Conservation (phyloP, 2,329 filamentous ascomycete genomes). For the Fonsecaea nubica region DNA sequence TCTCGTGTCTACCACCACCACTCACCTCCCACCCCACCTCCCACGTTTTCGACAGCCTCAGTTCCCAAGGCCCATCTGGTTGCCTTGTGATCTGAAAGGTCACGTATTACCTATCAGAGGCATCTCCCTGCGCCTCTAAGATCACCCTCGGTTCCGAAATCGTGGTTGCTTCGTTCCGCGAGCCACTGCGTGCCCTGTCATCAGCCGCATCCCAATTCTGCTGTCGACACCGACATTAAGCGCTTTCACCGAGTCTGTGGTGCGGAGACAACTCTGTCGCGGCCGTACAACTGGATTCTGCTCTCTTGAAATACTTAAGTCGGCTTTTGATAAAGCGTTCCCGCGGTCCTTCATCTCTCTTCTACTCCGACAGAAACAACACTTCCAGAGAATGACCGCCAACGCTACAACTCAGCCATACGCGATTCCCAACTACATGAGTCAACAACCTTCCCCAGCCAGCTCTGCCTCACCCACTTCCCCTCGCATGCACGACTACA, state of each 20-base stretch:
- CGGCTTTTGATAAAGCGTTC: not conserved
- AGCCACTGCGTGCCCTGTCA: not conserved
- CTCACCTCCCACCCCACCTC: conserved; percentile 22
- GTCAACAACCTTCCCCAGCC: conserved; percentile 50
- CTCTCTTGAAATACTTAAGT: not conserved
- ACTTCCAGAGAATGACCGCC: conserved; percentile 29
- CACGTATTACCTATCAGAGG: conserved; percentile 14
- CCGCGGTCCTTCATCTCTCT: not conserved
- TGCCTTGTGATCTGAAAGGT: conserved; percentile 18
- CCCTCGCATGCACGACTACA: conserved; percentile 52
- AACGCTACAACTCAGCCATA: conserved; percentile 39
- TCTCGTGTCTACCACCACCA: conserved; percentile 1
- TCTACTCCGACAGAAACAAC: not conserved
- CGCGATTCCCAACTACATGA: conserved; percentile 41
- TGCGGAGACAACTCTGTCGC: conserved; percentile 1
- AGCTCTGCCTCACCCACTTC: conserved; percentile 60
- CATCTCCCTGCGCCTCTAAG: conserved; percentile 18
- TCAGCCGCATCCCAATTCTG: conserved; percentile 3
- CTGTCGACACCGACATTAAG: conserved; percentile 16
- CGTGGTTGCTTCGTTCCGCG: conserved; percentile 2
- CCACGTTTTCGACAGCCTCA: conserved; percentile 22
- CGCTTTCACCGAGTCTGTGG: conserved; percentile 8
- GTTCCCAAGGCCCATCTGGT: conserved; percentile 21
- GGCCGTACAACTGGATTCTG: not conserved
- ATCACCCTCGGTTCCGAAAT: conserved; percentile 24